phyloP scores from a whole-genome alignment of 208 protist species.

The Wallacemonas sp. region DNA sequence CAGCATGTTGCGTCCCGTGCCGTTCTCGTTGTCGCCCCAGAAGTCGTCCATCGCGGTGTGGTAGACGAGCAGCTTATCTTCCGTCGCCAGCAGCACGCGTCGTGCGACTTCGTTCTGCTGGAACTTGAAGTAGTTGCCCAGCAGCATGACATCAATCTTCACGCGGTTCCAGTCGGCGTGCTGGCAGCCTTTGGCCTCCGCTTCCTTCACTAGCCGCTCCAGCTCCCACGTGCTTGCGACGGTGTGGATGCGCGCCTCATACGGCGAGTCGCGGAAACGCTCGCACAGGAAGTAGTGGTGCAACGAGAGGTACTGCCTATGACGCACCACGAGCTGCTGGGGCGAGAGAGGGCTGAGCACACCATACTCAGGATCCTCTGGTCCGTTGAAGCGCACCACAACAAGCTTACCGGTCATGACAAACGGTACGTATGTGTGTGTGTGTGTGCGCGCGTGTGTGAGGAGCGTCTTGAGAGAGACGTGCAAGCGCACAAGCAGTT shows the following conservation, averaged over 20 bases:
- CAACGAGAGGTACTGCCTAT: constrained; percentile 74
- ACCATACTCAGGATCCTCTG: constrained; percentile 74
- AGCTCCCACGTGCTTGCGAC: constrained; percentile 77
- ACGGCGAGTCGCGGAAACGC: constrained; percentile 61
- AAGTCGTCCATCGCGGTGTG: constrained; percentile 81
- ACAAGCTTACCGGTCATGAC: constrained; percentile 16
- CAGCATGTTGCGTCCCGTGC: constrained; percentile 80
- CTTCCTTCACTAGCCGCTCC: constrained; percentile 66
- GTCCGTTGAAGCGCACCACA: constrained; percentile 71
- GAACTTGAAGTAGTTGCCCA: constrained; percentile 89
- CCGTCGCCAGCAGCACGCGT: constrained; percentile 57
- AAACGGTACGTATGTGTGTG: no score
- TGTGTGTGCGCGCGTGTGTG: no score
- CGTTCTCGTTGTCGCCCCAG: constrained; percentile 84
- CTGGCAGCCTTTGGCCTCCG: constrained; percentile 58
- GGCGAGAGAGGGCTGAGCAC: constrained; percentile 77
- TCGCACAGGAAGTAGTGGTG: constrained; percentile 88
- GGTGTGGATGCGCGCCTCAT: constrained; percentile 44
- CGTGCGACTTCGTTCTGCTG: constrained; percentile 78
- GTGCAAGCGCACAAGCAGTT: no score
- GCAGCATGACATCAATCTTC: constrained; percentile 85
- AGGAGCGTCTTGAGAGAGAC: no score
- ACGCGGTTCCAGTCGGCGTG: constrained; percentile 76
- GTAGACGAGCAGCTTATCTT: constrained; percentile 63
- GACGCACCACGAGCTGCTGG: constrained; percentile 73